Evolutionary conservation across 176 grass and related monocot genomes (phyloP), one percentile per base, ranked within the genome.

Genomic region (Dendrocalamus sinicus): DNA sequence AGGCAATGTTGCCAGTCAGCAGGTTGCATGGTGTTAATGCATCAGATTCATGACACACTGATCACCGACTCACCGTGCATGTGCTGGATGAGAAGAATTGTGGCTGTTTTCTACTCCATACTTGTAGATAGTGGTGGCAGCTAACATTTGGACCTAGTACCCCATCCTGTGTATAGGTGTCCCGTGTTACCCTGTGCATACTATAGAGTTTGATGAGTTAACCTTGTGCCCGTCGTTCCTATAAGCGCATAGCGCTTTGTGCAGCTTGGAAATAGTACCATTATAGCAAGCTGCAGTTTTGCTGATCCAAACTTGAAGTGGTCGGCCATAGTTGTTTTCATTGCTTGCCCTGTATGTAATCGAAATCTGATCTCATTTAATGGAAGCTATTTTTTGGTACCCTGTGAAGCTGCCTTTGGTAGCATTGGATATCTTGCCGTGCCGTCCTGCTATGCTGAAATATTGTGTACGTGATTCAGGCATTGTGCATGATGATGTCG

Each of bases 211-310:
- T 70, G 82, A 77, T 71, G 80, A 86, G 70, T 71, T 89, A 85
- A 81, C 81, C 59, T 85, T 75, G 70, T 68, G 83, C 53, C 44
- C 51, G 73, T 83, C 8, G 47, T 75, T 89, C 77, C 23, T 85
- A 63, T 72, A 75, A 82, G 78, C 35, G 81, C 68, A 80, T 91
- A 87, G 81, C 50, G 73, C 58, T 83, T 51, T 62, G 58, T 82
- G 91, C 88, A 86, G 85, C 91, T 85, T 79, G 65, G 73, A 82
- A 90, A 85, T 75, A 50, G 47, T 50, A 70, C 75, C 72, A 66
- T 87, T 35, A 72, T 88, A 86, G 82, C 59, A 81, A 83, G 88
- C 91, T 83, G 91, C 91, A 90, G 88, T 90, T 93, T 93, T 93
- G 88, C 85, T 87, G 69, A 87, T 91, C 76, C 17, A 81, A 67